Evolutionary conservation across 768 basidiomycete species (phyloP), one percentile per base, ranked within the genome.

Genomic region (Russula olivacea): DNA sequence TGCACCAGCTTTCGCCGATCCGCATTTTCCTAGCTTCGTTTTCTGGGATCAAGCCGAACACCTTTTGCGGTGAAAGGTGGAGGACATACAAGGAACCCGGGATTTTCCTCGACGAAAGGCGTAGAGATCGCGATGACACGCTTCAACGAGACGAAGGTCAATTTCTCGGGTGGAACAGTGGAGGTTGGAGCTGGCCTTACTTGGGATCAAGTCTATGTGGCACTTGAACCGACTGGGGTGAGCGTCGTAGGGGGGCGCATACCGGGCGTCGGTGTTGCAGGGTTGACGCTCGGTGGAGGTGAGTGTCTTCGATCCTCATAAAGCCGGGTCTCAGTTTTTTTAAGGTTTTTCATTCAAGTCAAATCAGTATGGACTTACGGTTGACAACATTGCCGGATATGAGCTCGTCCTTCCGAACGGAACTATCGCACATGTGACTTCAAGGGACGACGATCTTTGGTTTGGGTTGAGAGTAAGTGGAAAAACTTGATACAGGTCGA

Each of bases 91-190:
- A 40, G 41, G 0, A 70, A 68, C 34, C 65, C 58, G 2, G 70
- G 70, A 23, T 71, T 71, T 67, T 69, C 64, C 19, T 71, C 71
- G 9, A 72, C 71, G 5, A 34, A 19, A 3, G 71, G 71, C 4
- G 65, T 72, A 17, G 61, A 70, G 23, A 71, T 72, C 12, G 32
- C 70, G 12, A 65, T 72, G 70, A 36, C 59, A 32, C 67, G 66
- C 5, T 71, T 71, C 54, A 55, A 58, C n/a, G 17, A 45, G 1
- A 50, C 63, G 9, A 47, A 47, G 1, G 56, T 65, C 48, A 36
- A 67, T 40, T 17, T 10, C 7, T 9, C 8, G 9, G 36, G 14
- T 30, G 28, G 9, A 3, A 56, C 41, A 19, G 55, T 45, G 15
- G 55, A 56, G 0, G 19, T 56, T 15, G 55, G 55, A 5, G 2